Percentiles rank a stretch among this genome's conserved stretches.
Conservation (phyloP, 2,329 filamentous ascomycete genomes). For the Sclerotinia trifoliorum region DNA sequence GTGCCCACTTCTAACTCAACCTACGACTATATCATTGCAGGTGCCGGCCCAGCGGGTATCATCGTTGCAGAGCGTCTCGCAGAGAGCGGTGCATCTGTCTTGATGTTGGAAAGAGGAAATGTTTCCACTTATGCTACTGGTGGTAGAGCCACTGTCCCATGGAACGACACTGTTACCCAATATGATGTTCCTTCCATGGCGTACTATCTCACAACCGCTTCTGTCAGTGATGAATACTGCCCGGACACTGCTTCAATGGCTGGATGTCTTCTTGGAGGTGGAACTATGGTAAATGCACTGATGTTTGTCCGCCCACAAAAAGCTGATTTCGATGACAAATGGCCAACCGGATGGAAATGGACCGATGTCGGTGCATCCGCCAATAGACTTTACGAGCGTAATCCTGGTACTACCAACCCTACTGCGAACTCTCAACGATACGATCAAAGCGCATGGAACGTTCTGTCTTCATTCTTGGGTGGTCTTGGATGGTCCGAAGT, state of each 20-base stretch:
- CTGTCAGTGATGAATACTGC: slow-evolving; percentile 41
- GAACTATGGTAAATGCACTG: slow-evolving; percentile 56
- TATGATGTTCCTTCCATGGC: slow-evolving; percentile 21
- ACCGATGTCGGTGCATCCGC: slow-evolving; percentile 59
- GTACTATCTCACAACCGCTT: slow-evolving; percentile 18
- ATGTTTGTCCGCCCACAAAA: slow-evolving; percentile 65
- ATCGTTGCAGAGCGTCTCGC: slow-evolving; percentile 22
- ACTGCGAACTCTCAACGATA: slow-evolving; percentile 65
- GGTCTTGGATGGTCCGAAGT: slow-evolving; percentile 56
- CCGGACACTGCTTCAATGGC: slow-evolving; percentile 58
- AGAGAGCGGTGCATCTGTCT: slow-evolving; percentile 20
- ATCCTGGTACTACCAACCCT: slow-evolving; percentile 64
- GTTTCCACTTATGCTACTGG: slow-evolving; percentile 21
- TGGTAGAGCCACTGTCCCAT: slow-evolving; percentile 18
- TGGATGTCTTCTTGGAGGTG: slow-evolving; percentile 65
- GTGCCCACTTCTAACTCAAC: slow-evolving; percentile 9
- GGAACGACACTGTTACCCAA: slow-evolving; percentile 20
- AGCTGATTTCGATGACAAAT: slow-evolving; percentile 69
- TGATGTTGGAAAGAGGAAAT: slow-evolving; percentile 22
- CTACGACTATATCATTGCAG: slow-evolving; percentile 20
- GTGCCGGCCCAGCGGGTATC: slow-evolving; percentile 21
- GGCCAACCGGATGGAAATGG: slow-evolving; percentile 64
- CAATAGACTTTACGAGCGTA: slow-evolving; percentile 62
- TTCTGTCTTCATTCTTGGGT: slow-evolving; percentile 49
- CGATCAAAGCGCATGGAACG: slow-evolving; percentile 61